Evolutionary conservation across 345 rosid genomes (phyloP).

Genomic region (Triadica sebifera): DNA sequence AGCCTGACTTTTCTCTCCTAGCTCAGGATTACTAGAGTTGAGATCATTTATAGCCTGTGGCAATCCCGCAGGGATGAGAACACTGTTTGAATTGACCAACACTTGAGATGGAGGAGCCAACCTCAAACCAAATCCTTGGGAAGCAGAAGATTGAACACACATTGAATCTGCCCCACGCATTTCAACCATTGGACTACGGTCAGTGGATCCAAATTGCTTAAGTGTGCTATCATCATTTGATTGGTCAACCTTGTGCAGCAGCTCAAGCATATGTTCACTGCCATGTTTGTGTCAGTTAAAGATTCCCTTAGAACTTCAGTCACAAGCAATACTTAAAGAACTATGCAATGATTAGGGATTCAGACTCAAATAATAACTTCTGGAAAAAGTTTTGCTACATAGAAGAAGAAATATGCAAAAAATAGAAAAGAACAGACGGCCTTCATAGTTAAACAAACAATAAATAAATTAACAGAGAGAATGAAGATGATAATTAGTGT

Average conservation of each 20-base stretch:
- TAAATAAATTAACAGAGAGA: not conserved
- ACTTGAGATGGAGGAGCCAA: conserved; percentile 19
- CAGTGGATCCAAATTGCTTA: conserved; percentile 18
- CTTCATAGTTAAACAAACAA: not conserved
- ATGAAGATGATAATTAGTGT: not conserved
- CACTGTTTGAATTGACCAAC: conserved; percentile 10
- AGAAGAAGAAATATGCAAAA: not conserved
- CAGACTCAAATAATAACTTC: not conserved
- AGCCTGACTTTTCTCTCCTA: conserved; percentile 16
- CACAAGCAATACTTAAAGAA: not conserved
- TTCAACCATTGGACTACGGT: conserved; percentile 16
- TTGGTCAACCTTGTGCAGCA: conserved; percentile 38
- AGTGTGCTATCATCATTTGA: conserved; percentile 23
- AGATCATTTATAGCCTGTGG: not conserved
- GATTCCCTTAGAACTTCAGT: not conserved
- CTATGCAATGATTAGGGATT: not conserved
- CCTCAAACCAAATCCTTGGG: conserved; percentile 14
- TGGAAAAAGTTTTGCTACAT: not conserved
- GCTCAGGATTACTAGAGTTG: not conserved
- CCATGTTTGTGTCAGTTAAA: conserved; percentile 8
- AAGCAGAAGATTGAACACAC: not conserved
- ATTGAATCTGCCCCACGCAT: conserved; percentile 17
- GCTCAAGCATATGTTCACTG: conserved; percentile 45
- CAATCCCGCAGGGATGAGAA: not conserved
- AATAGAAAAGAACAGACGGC: not conserved